Percentiles rank a stretch among this genome's conserved stretches.
Evolutionary conservation across 140 eudicot species (phyloP).

Genomic region (Flaveria floridana): DNA sequence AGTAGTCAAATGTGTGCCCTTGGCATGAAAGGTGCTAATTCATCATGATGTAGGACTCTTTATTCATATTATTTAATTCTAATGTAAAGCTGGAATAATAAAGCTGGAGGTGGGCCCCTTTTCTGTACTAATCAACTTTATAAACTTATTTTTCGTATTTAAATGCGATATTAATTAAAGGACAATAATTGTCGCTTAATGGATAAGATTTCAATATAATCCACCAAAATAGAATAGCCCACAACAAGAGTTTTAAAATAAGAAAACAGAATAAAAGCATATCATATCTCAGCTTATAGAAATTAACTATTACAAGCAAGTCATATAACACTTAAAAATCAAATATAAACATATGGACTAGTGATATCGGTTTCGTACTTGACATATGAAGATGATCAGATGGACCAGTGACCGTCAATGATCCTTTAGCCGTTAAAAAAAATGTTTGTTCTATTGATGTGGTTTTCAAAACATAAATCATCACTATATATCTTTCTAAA

Average conservation of each 20-base stretch:
- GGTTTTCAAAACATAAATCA: background rate
- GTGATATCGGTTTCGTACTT: background rate
- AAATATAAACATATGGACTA: background rate
- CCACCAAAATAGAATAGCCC: background rate
- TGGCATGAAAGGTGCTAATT: constrained; percentile 7
- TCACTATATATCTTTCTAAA: background rate
- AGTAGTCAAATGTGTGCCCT: constrained; percentile 31
- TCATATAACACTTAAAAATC: background rate
- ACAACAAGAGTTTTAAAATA: background rate
- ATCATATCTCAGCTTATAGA: background rate
- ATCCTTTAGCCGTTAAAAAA: too few species aligned
- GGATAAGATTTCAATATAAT: constrained; percentile 4
- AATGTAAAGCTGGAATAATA: constrained; percentile 6
- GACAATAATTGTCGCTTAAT: constrained; percentile 16
- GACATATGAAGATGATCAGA: too few species aligned
- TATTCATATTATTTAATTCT: constrained; percentile 9
- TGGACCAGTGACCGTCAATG: too few species aligned
- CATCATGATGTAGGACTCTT: constrained; percentile 29
- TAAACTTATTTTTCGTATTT: background rate
- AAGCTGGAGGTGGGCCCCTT: constrained; percentile 35
- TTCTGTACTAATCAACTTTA: constrained; percentile 14
- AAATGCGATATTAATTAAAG: background rate
- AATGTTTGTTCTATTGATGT: background rate
- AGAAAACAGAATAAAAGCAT: constrained; percentile 1
- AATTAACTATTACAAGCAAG: background rate